Evolutionary conservation across 2,329 filamentous ascomycete species (phyloP).

Genomic region (Scedosporium dehoogii): DNA sequence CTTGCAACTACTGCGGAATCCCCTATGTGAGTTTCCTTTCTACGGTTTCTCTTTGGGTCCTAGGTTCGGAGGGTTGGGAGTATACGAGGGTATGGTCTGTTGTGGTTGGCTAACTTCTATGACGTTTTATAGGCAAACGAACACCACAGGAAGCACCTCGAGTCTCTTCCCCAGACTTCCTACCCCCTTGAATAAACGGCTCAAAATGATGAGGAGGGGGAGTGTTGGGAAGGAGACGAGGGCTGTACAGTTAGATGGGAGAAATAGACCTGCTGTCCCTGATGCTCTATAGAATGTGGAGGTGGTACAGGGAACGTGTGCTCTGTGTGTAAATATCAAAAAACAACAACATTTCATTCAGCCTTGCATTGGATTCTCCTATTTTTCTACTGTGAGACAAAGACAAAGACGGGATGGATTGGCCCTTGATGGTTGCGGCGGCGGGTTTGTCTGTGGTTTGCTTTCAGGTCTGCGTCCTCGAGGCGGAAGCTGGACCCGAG

Average conservation of each 20-base stretch:
- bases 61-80: not conserved
- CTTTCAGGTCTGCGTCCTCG: no score
- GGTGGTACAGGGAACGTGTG: not conserved
- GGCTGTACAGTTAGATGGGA: not conserved
- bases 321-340: conserved; percentile 11
- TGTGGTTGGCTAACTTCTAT: conserved; percentile 10
- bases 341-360: not conserved
- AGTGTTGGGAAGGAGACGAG: not conserved
- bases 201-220: conserved; percentile 2
- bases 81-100: not conserved
- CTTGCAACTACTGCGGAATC: conserved; percentile 86
- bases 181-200: conserved; percentile 58
- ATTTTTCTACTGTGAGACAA: no score
- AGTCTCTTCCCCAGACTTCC: conserved; percentile 69
- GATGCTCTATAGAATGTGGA: not conserved
- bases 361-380: no score
- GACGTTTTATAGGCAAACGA: conserved; percentile 71
- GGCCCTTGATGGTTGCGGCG: no score
- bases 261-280: not conserved
- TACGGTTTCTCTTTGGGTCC: not conserved
- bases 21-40: conserved; percentile 64
- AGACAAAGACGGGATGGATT: no score
- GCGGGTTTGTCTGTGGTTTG: no score
- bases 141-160: conserved; percentile 73
- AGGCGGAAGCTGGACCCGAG: no score